A percentile compares a stretch with the other conserved stretches of the same genome.
Evolutionary conservation across 768 basidiomycete genomes (phyloP).

Genomic region (Suillus occidentalis): DNA sequence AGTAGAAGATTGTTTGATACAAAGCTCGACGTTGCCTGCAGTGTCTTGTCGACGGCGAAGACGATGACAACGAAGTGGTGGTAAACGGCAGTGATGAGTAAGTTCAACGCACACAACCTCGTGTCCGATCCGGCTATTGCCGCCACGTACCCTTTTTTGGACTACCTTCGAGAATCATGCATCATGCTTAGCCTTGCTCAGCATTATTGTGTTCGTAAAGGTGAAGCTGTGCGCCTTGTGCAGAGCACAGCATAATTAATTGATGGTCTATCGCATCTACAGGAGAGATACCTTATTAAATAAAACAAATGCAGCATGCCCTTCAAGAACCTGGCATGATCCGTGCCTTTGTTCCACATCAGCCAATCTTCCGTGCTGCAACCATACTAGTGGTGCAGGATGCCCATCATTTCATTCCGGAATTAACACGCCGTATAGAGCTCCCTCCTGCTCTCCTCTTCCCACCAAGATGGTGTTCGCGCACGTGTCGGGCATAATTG

Average conservation of each 20-base stretch:
- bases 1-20: constrained; percentile 1
- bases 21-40: background rate
- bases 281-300: background rate
- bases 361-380: background rate
- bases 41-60: background rate
- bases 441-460: background rate
- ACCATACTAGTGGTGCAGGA: background rate
- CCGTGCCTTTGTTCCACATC: background rate
- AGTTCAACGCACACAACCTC: background rate
- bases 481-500: constrained; percentile 1
- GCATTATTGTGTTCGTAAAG: background rate
- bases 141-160: background rate
- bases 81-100: constrained; percentile 2
- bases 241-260: background rate
- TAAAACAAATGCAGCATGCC: background rate
- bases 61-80: constrained; percentile 3
- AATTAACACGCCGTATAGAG: background rate
- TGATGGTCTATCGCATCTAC: background rate
- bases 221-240: background rate
- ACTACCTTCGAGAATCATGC: background rate
- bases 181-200: background rate
- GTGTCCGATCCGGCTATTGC: background rate
- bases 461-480: background rate
- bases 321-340: background rate
- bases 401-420: background rate